Evolutionary conservation across 345 rosid species (phyloP).

Genomic region (Hypericum perforatum): DNA sequence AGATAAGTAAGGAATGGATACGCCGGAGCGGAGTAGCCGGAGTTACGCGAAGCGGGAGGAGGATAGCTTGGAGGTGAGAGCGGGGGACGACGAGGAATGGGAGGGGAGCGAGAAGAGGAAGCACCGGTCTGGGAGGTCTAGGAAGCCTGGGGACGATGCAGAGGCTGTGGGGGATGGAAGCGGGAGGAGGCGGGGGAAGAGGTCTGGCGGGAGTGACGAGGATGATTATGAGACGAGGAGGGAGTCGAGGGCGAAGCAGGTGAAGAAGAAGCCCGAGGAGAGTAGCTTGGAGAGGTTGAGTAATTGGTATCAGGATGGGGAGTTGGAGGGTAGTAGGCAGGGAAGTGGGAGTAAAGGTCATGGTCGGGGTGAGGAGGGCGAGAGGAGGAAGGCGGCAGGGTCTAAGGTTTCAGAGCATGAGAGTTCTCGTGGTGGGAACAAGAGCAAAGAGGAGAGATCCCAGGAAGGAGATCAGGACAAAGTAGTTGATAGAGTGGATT

Average conservation of each 20-base stretch:
- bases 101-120: conserved; percentile 50
- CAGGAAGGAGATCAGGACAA: conserved; percentile 45
- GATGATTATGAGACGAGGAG: conserved; percentile 53
- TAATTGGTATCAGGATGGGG: conserved; percentile 91
- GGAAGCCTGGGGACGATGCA: conserved; percentile 43
- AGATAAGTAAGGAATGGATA: conserved; percentile 30
- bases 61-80: conserved; percentile 33
- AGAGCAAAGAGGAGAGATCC: conserved; percentile 62
- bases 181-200: conserved; percentile 50
- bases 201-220: conserved; percentile 53
- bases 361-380: conserved; percentile 41
- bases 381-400: conserved; percentile 40
- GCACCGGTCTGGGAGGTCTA: conserved; percentile 53
- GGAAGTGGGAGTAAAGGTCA: conserved; percentile 44
- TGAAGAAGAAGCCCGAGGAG: conserved; percentile 83
- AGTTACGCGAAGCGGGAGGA: conserved; percentile 37
- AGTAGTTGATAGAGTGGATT: conserved; percentile 39
- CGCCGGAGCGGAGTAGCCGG: conserved; percentile 43
- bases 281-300: conserved; percentile 81
- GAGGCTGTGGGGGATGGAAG: conserved; percentile 50
- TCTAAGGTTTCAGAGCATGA: conserved; percentile 50
- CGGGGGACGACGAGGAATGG: conserved; percentile 49
- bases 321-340: conserved; percentile 43
- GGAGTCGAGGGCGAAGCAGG: conserved; percentile 37
- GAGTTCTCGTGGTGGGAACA: conserved; percentile 40